A percentile compares a stretch with the other conserved stretches of the same genome.
Conservation (phyloP, 2,329 filamentous ascomycete species). For the Tolypocladium ophioglossoides region DNA sequence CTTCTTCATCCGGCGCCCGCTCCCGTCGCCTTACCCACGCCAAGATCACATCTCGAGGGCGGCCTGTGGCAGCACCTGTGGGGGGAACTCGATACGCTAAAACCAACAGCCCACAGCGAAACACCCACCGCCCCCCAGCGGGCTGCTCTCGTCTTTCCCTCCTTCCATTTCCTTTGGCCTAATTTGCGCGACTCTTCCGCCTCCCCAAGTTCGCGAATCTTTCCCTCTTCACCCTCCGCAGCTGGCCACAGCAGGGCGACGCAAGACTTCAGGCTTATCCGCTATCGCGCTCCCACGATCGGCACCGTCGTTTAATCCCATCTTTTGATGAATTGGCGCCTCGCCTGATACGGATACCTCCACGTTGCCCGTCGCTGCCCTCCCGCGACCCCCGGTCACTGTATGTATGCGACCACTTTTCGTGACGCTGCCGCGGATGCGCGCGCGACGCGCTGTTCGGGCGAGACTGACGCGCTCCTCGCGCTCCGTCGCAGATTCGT, state of each 20-base stretch:
- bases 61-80: not conserved
- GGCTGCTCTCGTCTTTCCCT: not conserved
- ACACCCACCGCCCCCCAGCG: not conserved
- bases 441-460: not conserved
- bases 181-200: constrained; percentile 3
- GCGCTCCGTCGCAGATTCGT: not conserved
- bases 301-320: not conserved
- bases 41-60: no score
- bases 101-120: not conserved
- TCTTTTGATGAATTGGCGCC: not conserved
- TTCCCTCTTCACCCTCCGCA: constrained; percentile 3
- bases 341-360: constrained; percentile 1
- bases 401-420: not conserved
- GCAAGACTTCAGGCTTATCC: constrained; percentile 2
- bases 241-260: constrained; percentile 5
- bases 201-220: constrained; percentile 4
- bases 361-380: not conserved
- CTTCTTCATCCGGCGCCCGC: not conserved
- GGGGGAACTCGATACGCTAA: not conserved
- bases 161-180: not conserved
- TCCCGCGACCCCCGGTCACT: not conserved
- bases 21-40: not conserved
- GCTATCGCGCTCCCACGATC: not conserved
- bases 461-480: not conserved
- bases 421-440: not conserved